Conservation (phyloP, 495 filamentous ascomycete species). For the Trichoderma orchidacearum region DNA sequence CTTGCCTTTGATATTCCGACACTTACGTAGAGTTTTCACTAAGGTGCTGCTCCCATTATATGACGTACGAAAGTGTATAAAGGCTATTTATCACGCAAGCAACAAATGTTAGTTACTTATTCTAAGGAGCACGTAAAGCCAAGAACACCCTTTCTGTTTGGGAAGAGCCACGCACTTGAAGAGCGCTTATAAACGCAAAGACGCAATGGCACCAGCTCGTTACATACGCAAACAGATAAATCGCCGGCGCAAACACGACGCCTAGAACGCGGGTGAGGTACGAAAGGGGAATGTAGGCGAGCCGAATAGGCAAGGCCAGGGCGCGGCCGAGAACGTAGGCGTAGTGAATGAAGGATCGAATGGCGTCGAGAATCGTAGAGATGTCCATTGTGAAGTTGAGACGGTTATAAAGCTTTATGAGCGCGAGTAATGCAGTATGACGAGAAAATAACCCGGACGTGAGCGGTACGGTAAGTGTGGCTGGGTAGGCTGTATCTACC, state of each 20-base stretch:
- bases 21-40: neutral
- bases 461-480: too few species aligned
- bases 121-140: neutral
- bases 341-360: slow-evolving; percentile 18
- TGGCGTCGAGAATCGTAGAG: slow-evolving; percentile 7
- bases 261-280: slow-evolving; percentile 9
- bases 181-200: slow-evolving; percentile 32
- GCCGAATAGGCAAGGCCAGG: slow-evolving; percentile 12
- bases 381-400: slow-evolving; percentile 2
- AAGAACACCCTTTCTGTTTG: neutral
- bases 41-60: neutral
- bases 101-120: neutral
- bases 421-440: too few species aligned
- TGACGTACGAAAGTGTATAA: slow-evolving; percentile 42
- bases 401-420: too few species aligned
- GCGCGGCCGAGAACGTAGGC: slow-evolving; percentile 16
- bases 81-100: slow-evolving; percentile 26
- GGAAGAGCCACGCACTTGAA: slow-evolving; percentile 41
- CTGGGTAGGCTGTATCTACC: too few species aligned
- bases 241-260: slow-evolving; percentile 19
- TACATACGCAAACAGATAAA: slow-evolving; percentile 18
- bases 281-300: slow-evolving; percentile 3
- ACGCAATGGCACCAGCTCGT: slow-evolving; percentile 7
- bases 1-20: too few species aligned
- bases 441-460: too few species aligned